phyloP scores from a whole-genome alignment of 768 basidiomycete genomes.

The Mycena belliarum region DNA sequence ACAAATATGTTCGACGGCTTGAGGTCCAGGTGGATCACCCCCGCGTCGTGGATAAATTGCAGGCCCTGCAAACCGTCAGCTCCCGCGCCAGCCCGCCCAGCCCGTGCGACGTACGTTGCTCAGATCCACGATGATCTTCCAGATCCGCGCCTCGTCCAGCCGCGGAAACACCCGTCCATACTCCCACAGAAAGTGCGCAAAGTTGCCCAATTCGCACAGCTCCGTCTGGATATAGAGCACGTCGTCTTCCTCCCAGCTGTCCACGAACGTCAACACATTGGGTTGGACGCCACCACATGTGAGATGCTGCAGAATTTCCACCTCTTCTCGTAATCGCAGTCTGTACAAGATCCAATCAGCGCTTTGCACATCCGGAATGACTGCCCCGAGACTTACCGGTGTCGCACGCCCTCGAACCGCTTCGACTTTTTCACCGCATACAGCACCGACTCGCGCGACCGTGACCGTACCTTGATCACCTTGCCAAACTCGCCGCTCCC shows the following conservation, averaged over 20 bases:
- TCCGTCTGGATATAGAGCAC: slow-evolving; percentile 91
- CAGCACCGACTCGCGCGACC: slow-evolving; percentile 50
- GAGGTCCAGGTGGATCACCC: slow-evolving; percentile 92
- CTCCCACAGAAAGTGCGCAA: slow-evolving; percentile 88
- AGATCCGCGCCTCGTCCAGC: slow-evolving; percentile 89
- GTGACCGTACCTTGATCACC: slow-evolving; percentile 80
- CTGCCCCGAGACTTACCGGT: slow-evolving; percentile 61
- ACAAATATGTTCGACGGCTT: slow-evolving; percentile 98
- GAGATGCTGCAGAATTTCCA: slow-evolving; percentile 85
- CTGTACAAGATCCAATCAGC: slow-evolving; percentile 38
- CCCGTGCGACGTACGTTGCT: slow-evolving; percentile 72
- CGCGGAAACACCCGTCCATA: slow-evolving; percentile 83
- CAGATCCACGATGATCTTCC: slow-evolving; percentile 94
- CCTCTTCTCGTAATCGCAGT: slow-evolving; percentile 89
- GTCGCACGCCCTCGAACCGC: slow-evolving; percentile 86
- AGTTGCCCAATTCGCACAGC: slow-evolving; percentile 90
- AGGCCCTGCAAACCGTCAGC: slow-evolving; percentile 61
- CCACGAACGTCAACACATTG: slow-evolving; percentile 85
- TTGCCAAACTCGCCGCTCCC: slow-evolving; percentile 94
- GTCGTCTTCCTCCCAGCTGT: slow-evolving; percentile 95
- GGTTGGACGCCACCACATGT: slow-evolving; percentile 56
- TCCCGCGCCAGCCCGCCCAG: slow-evolving; percentile 28
- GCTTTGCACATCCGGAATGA: slow-evolving; percentile 12
- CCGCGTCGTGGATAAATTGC: slow-evolving; percentile 83
- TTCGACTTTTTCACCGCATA: slow-evolving; percentile 96